phyloP scores from a whole-genome alignment of 305 asterid genomes.

The Plantago lanceolata region DNA sequence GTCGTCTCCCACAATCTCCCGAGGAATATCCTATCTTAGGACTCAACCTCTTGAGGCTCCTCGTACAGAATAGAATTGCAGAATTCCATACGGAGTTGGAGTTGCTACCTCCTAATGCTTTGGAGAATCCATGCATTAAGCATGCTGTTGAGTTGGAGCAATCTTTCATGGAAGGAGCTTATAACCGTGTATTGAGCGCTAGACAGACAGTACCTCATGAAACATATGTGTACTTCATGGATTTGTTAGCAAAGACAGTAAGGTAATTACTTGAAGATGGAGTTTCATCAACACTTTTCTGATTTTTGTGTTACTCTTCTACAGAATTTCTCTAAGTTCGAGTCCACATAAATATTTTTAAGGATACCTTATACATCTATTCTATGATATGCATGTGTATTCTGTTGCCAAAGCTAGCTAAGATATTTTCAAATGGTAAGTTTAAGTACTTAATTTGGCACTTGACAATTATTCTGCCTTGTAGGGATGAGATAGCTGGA shows the following conservation, averaged over 20 bases:
- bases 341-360: neutral
- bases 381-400: no score
- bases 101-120: slow-evolving; percentile 67
- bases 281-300: neutral
- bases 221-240: slow-evolving; percentile 91
- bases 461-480: slow-evolving; percentile 15
- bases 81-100: slow-evolving; percentile 97
- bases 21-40: slow-evolving; percentile 91
- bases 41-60: slow-evolving; percentile 94
- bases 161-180: slow-evolving; percentile 99
- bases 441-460: neutral
- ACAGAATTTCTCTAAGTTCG: neutral
- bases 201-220: slow-evolving; percentile 92
- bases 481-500: slow-evolving; percentile 97
- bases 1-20: slow-evolving; percentile 65
- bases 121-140: slow-evolving; percentile 86
- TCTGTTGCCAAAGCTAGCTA: neutral
- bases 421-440: neutral
- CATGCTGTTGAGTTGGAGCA: slow-evolving; percentile 98
- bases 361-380: no score
- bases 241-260: slow-evolving; percentile 87
- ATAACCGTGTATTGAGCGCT: slow-evolving; percentile 85
- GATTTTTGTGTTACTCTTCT: neutral
- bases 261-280: slow-evolving; percentile 39
- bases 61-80: slow-evolving; percentile 94